Base-by-base conservation (phyloP, 257 asterid species). In the Rehmannia glutinosa region DNA sequence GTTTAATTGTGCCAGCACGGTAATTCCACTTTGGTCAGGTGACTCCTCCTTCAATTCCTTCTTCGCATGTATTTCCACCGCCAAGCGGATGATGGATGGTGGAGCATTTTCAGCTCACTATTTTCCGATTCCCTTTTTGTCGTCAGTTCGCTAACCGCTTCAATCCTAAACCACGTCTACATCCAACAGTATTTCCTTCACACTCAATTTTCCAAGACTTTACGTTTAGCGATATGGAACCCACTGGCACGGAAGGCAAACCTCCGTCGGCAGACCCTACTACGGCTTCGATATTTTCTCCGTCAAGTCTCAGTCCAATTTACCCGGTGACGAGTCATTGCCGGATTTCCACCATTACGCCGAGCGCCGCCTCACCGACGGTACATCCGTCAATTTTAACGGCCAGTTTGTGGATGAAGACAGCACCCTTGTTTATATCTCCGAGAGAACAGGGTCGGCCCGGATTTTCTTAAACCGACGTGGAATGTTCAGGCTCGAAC, bases 61-160 rank as follows among this genome's bases (percentile, higher is more conserved):
- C 16, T 45, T 38, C 5, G 2, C n/a, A 33, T 89, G 20, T 89
- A 87, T 52, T 92, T 87, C 73, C 97, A 89, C 35, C 83, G 89
- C 12, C 87, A 79, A 64, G 78, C 87, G 0, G 93, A 89, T 16
- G 96, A 92, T 62, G 98, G 97, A 1, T 92, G 98, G 97, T 92
- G 97, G 98, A 83, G 96, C 81, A 79, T 92, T 62, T 89, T 60
- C 79, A 51, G 79, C 11, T n/a, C 50, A 2, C 24, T 15, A 3
- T 1, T 6, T 73, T 68, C 78, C 9, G 86, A 89, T 39, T 72
- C 77, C 77, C 0, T 80, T 63, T 12, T 70, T 39, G 0, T 38
- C 55, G n/a, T n/a, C n/a, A n/a, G n/a, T 36, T 13, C 72, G 0
- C 20, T 5, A n/a, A n/a, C n/a, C n/a, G n/a, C n/a, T n/a, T n/a